Evolutionary conservation across 345 rosid species (phyloP).

Genomic region (Pistacia atlantica): DNA sequence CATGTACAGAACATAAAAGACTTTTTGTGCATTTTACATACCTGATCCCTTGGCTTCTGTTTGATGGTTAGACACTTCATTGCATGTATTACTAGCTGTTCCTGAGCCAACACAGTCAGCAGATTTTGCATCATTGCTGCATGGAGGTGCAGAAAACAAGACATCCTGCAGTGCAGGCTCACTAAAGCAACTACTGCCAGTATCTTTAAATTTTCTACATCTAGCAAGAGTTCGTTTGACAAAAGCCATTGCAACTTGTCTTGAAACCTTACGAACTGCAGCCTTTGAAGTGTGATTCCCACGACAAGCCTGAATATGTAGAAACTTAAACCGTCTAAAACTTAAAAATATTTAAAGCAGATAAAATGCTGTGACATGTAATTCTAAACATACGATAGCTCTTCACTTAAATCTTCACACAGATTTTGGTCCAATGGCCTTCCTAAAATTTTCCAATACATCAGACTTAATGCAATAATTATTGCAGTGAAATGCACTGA

Average conservation of each 20-base stretch:
- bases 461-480: background rate
- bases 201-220: slow-evolving; percentile 73
- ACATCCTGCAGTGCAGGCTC: slow-evolving; percentile 74
- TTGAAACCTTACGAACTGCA: slow-evolving; percentile 68
- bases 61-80: slow-evolving; percentile 65
- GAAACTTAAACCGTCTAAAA: background rate
- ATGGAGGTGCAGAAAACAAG: slow-evolving; percentile 60
- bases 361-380: background rate
- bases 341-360: background rate
- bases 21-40: slow-evolving; percentile 18
- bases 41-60: slow-evolving; percentile 89
- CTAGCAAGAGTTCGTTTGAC: slow-evolving; percentile 73
- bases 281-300: slow-evolving; percentile 64
- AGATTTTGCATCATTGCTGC: slow-evolving; percentile 79
- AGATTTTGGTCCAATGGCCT: background rate
- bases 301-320: slow-evolving; percentile 64
- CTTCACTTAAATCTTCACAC: background rate
- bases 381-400: background rate
- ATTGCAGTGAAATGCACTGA: background rate
- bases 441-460: background rate
- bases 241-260: slow-evolving; percentile 75
- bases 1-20: background rate
- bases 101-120: slow-evolving; percentile 91
- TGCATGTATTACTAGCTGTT: slow-evolving; percentile 61
- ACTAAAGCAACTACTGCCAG: slow-evolving; percentile 75